Base-by-base conservation (phyloP, 257 asterid species). In the Capsicum chinense region DNA sequence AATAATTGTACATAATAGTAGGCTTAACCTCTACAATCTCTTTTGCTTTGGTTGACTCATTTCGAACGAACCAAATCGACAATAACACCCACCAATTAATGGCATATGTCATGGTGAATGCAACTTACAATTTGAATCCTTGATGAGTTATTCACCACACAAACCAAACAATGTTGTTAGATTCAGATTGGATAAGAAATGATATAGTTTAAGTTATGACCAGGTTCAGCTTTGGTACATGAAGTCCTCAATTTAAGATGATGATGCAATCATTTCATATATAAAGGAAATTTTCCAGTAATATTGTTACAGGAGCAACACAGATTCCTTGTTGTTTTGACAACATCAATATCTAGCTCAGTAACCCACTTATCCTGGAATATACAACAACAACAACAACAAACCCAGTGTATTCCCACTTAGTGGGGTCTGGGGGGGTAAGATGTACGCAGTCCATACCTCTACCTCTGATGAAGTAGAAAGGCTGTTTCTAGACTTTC, bases 11-110 rank as follows among this genome's bases (percentile, higher is more conserved):
- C 42, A 73, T 73, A 13, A 47, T 11, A 44, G 10, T 73, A 11
- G 39, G 80, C 35, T 71, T 73, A 73, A 73, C 44, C 19, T 74
- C 37, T 74, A 58, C 80, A 19, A 50, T 74, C 80, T 74, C 60
- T 19, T 74, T 74, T 50, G 19, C 80, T 50, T 48, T 48, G 4
- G 44, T 12, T 21, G 60, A 74, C 48, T 48, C 19, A 11, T 48
- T 73, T 50, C 0, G 11, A 50, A 74, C 2, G 13, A 54, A 19
- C 44, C 60, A 74, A 74, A 74, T 48, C 48, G 48, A 52, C 57
- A 44, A 44, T 74, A 74, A 52, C 60, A 73, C 19, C 80, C 80
- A 74, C 60, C 5, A 74, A 74, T 73, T 48, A 74, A 12, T 19
- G 60, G 39, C 42, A 19, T 50, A 48, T 19, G 42, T 74, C 19